Evolutionary conservation across 306 rosid species (phyloP), one percentile per base, ranked within the genome.

Genomic region (Cicer yamashitae): DNA sequence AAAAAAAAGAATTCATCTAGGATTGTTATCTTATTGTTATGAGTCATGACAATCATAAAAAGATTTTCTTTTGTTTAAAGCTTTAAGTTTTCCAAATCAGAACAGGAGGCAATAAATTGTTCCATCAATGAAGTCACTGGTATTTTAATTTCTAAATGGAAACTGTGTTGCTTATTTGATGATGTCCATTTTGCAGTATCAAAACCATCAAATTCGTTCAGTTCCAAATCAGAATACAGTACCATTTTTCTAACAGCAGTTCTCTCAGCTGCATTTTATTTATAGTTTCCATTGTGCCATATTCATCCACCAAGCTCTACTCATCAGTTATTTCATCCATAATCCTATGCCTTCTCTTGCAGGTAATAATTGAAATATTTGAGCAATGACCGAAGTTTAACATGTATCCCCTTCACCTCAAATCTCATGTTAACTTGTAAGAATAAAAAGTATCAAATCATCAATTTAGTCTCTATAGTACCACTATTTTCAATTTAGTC

Each of bases 61-160:
- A 41, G 6, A 11, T 34, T 17, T 8, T 4, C 2, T 40, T 13
- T 59, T 22, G 61, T 57, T 48, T 44, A 22, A 58, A 43, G 54
- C 30, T 43, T 78, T 70, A 64, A 30, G 11, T 38, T 81, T 84
- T 60, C 58, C 66, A 69, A 53, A 56, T 74, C 52, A 17, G 64
- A 77, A 74, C 61, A n/a, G 50, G 25, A 68, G 10, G 54, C 71
- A 81, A 81, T 74, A 68, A 80, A 53, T 38, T 73, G 72, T 40
- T 44, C 58, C 56, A 39, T 47, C 77, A 14, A 40, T 66, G 45
- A 25, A 18, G 8, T 66, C 13, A 40, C 3, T 15, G 6, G 69
- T 71, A 48, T n/a, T 75, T 74, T 38, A 12, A 44, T 46, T 68
- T 52, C 37, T 6, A 44, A 43, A 20, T 76, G 41, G 65, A 70